These are phyloP conservation scores for Camellia lanceoleosa DNA, from an alignment of 148 eudicot species.

Conservation along the genomic window DNA sequence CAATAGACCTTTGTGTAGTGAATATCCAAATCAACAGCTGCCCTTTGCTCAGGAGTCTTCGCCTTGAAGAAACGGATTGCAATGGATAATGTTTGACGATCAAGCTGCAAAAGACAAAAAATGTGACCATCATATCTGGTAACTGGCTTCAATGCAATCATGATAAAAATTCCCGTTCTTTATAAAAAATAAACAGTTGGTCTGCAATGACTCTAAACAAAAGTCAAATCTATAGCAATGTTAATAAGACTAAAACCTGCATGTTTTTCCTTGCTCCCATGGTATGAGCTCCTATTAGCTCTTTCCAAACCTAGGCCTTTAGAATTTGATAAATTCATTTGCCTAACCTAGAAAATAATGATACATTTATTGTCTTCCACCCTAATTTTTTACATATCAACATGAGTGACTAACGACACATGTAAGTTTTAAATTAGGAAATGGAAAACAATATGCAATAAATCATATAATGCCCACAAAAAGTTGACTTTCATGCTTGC, in stretches of 20 bases:
- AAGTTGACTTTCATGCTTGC: background rate
- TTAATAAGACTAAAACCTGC: background rate
- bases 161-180: background rate
- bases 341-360: background rate
- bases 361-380: too few species aligned
- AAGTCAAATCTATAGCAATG: background rate
- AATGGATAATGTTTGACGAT: conserved; percentile 66
- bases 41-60: conserved; percentile 91
- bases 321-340: background rate
- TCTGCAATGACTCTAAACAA: background rate
- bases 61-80: conserved; percentile 82
- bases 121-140: background rate
- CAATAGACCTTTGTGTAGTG: conserved; percentile 75
- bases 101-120: conserved; percentile 50
- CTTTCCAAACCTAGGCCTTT: background rate
- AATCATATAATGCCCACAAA: background rate
- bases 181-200: background rate
- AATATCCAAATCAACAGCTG: conserved; percentile 97
- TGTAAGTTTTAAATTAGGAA: background rate
- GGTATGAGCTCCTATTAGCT: background rate
- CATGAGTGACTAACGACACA: background rate
- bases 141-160: background rate
- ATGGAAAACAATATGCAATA: background rate
- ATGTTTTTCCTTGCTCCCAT: background rate
- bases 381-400: too few species aligned